Conservation (phyloP, 176 grass and related monocot species). For the Typha latifolia region DNA sequence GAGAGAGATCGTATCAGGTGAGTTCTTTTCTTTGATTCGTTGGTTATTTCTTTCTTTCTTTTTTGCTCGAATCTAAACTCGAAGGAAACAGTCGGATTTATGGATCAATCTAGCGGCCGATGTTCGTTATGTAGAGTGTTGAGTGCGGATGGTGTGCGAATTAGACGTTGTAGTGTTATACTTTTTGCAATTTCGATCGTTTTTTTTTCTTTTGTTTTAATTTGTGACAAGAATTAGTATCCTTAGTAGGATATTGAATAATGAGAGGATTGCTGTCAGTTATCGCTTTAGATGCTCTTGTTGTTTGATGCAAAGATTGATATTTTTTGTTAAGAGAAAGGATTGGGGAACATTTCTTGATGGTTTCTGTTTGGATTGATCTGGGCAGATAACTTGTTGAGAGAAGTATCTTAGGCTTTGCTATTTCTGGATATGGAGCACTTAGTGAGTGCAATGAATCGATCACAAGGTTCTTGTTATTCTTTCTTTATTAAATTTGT, state of each 20-base stretch:
- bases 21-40: not conserved
- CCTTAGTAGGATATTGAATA: not conserved
- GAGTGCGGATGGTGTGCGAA: too few species aligned
- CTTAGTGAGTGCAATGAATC: constrained; percentile 16
- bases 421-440: constrained; percentile 34
- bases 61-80: not conserved
- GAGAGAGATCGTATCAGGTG: not conserved
- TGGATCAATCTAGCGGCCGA: too few species aligned
- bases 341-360: not conserved
- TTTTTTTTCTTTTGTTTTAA: not conserved
- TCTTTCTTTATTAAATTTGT: not conserved
- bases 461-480: constrained; percentile 28
- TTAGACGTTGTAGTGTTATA: too few species aligned
- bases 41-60: not conserved
- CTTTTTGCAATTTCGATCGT: not conserved
- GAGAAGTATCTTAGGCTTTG: constrained; percentile 14
- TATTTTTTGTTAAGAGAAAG: not conserved
- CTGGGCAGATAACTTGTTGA: constrained; percentile 24
- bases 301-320: not conserved
- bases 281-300: not conserved
- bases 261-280: not conserved
- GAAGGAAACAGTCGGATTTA: not conserved
- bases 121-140: too few species aligned
- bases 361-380: not conserved
- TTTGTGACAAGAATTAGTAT: not conserved